Evolutionary conservation across 495 filamentous ascomycete species (phyloP), one percentile per base, ranked within the genome.

Genomic region (Talaromyces stipitatus): DNA sequence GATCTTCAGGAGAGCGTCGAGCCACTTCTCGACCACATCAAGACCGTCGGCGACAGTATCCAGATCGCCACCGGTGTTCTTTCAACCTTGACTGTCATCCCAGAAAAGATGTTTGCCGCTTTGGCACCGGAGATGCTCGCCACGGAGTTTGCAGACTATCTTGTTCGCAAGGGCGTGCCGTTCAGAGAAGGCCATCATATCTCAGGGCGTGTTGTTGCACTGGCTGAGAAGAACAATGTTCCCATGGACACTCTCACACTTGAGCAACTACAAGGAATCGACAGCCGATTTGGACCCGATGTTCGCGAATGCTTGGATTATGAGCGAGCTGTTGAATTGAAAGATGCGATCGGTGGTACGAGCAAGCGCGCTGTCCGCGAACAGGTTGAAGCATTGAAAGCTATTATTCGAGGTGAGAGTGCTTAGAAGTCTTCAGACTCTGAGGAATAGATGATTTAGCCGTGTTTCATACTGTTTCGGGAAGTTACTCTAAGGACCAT

Each of bases 1-100:
- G 89, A 96, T 66, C 76, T 96, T 14, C 92, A 97, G 72, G 92
- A 97, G 74, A 86, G 83, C 58, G 85, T 90, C 60, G 90, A 96
- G 76, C 87, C 88, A 41, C 80, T 97, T 69, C 81, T 97, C 26
- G 89, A 96, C 72, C 85, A 86, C 66, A 81, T 95, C 69, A 91
- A 91, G 75, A 96, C 92, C 9, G 83, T 95, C 50, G 79, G 78
- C 47, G 88, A 95, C 77, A 91, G 86, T 69, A 81, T 95, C 58
- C 86, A 86, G 65, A 96, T 97, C 63, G 88, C 89, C 43, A 90
- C 87, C 43, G 89, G 92, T 54, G 84, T 86, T 3, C 73, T 88
- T 16, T 82, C 79, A 3, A 88, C 85, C 6, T 67, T 95, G 24
- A 79, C 74, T 14, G 80, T 86, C 64, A 75, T 81, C 61, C 82